Evolutionary conservation across 73 alveolate genomes (phyloP).

Genomic region (Tetrahymena malaccensis): DNA sequence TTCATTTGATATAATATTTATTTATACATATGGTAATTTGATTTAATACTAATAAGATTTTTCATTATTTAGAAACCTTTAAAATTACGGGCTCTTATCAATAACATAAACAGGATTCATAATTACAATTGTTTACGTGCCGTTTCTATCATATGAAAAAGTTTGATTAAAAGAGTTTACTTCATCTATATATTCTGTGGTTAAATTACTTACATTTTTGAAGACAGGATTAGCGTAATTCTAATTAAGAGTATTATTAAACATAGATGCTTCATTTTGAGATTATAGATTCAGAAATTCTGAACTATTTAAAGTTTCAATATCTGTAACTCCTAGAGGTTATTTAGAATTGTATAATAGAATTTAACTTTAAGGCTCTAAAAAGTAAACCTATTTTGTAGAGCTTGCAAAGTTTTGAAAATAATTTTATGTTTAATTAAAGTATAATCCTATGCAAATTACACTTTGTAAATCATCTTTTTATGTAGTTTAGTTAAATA

Average conservation of each 20-base stretch:
- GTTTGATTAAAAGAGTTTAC: neutral
- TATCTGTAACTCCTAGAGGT: neutral
- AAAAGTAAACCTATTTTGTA: neutral
- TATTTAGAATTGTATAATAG: neutral
- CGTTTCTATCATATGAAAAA: neutral
- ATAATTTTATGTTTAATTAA: neutral
- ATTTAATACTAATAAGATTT: neutral
- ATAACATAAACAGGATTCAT: neutral
- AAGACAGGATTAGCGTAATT: neutral
- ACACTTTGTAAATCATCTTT: neutral
- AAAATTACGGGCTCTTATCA: neutral
- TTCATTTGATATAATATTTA: neutral
- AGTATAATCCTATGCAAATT: neutral
- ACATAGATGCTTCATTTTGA: neutral
- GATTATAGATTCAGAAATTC: neutral
- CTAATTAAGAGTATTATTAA: neutral
- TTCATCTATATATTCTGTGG: neutral
- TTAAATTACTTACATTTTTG: neutral
- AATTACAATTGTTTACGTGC: neutral
- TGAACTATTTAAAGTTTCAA: neutral
- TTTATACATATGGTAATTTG: neutral
- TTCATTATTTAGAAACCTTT: neutral
- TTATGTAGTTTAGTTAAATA: neutral
- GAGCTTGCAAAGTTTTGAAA: neutral
- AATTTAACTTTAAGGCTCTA: neutral